Percentiles rank a stretch among this genome's conserved stretches.
Evolutionary conservation across 2,329 filamentous ascomycete genomes (phyloP).

Genomic region (Ceratocystis alfenasii): DNA sequence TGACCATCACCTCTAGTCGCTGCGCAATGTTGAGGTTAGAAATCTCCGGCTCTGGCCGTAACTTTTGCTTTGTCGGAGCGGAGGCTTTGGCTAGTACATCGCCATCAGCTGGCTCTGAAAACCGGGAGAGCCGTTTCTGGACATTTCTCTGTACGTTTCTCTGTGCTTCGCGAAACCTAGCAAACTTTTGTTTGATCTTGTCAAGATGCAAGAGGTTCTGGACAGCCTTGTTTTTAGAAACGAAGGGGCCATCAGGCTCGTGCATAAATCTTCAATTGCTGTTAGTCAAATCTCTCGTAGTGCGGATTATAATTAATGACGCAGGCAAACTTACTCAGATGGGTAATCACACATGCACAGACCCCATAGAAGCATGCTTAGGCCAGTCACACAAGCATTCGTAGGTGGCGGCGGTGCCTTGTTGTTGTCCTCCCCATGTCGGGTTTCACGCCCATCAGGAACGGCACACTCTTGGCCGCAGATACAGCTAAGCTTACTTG

Average conservation of each 20-base stretch:
- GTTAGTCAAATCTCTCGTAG: neutral
- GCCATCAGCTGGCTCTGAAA: neutral
- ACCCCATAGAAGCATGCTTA: slow-evolving; percentile 11
- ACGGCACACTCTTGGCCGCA: neutral
- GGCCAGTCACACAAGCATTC: neutral
- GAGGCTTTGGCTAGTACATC: neutral
- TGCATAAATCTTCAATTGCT: neutral
- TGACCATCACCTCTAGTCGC: slow-evolving; percentile 2
- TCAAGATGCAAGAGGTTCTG: neutral
- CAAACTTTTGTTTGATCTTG: neutral
- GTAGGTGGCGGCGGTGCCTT: neutral
- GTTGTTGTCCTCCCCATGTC: neutral
- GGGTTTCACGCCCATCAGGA: neutral
- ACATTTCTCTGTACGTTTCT: neutral
- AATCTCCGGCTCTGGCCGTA: neutral
- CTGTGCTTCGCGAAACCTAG: neutral
- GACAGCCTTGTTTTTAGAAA: neutral
- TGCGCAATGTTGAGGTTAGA: neutral
- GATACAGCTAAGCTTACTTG: neutral
- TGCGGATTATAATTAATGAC: neutral
- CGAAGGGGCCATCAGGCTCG: neutral
- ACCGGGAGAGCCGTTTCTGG: slow-evolving; percentile 5
- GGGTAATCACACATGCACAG: neutral
- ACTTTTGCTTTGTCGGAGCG: neutral
- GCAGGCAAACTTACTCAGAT: neutral